Conservation (phyloP, 176 grass and related monocot species). For the Dendrocalamus sinicus region DNA sequence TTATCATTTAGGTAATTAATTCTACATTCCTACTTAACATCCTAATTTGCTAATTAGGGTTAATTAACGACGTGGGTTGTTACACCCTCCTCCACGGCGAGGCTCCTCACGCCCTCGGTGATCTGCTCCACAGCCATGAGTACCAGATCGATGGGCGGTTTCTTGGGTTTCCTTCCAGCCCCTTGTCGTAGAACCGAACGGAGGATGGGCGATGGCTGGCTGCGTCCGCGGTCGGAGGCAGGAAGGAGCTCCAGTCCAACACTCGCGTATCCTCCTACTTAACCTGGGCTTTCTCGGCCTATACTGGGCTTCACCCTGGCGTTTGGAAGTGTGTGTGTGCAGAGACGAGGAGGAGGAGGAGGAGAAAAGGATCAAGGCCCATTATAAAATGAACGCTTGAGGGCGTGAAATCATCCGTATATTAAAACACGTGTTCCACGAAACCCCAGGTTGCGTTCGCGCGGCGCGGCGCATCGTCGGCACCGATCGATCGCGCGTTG, state of each 20-base stretch:
- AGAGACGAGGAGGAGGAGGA: rapidly evolving
- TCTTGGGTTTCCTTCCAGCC: not conserved
- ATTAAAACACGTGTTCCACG: too few species aligned
- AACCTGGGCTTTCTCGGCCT: not conserved
- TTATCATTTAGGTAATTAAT: too few species aligned
- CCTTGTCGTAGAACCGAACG: not conserved
- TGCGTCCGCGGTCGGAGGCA: not conserved
- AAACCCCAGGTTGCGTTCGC: too few species aligned
- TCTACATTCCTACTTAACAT: too few species aligned
- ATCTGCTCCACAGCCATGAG: constrained; percentile 67
- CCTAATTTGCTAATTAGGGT: too few species aligned
- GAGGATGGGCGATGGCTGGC: not conserved
- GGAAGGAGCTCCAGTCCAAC: not conserved
- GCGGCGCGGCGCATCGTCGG: too few species aligned
- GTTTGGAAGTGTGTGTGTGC: not conserved
- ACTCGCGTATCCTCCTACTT: not conserved
- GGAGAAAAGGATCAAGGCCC: not conserved
- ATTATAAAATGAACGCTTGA: not conserved
- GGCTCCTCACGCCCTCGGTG: constrained; percentile 69
- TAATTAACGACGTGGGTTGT: too few species aligned
- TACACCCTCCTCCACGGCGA: constrained; percentile 46
- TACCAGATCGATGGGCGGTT: not conserved
- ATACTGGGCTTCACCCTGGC: not conserved
- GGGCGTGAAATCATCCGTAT: too few species aligned
- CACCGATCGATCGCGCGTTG: too few species aligned